Conservation (phyloP, 2,329 filamentous ascomycete species). For the Zalaria sp. region DNA sequence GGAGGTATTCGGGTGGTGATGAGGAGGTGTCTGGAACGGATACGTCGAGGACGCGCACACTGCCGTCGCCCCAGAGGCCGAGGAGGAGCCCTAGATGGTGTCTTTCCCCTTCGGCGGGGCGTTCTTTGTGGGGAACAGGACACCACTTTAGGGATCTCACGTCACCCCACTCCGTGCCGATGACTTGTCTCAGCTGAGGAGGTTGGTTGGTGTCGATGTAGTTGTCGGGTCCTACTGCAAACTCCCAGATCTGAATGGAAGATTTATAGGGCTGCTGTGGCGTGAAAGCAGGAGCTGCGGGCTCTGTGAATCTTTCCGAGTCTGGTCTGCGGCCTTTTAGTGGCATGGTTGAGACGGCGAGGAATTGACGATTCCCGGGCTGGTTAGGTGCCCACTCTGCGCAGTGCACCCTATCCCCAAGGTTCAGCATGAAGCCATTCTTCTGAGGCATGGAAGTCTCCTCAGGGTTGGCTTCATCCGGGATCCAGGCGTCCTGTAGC, state of each 20-base stretch:
- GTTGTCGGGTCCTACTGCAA: constrained; percentile 25
- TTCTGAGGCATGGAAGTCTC: constrained; percentile 19
- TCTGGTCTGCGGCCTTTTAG: constrained; percentile 18
- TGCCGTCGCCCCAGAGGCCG: constrained; percentile 44
- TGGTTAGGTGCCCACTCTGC: constrained; percentile 30
- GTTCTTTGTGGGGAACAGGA: constrained; percentile 25
- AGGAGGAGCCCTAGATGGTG: constrained; percentile 38
- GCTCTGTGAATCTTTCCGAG: constrained; percentile 17
- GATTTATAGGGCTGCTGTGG: constrained; percentile 33
- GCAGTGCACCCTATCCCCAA: constrained; percentile 39
- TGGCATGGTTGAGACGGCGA: constrained; percentile 30
- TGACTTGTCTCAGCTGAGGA: constrained; percentile 33
- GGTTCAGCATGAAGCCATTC: constrained; percentile 40
- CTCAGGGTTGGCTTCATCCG: constrained; percentile 7
- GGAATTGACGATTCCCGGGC: constrained; percentile 36
- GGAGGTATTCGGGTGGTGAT: constrained; percentile 17
- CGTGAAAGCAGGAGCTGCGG: constrained; percentile 33
- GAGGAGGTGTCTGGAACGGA: constrained; percentile 11
- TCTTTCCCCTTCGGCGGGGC: constrained; percentile 16
- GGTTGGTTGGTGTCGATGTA: constrained; percentile 27
- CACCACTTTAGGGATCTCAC: constrained; percentile 44
- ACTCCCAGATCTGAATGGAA: constrained; percentile 45
- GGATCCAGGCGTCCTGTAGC: constrained; percentile 33
- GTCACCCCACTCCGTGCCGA: constrained; percentile 45
- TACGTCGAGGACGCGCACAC: constrained; percentile 40